Evolutionary conservation across 2,329 filamentous ascomycete genomes (phyloP).

Genomic region (Dichotomopilus funicola): DNA sequence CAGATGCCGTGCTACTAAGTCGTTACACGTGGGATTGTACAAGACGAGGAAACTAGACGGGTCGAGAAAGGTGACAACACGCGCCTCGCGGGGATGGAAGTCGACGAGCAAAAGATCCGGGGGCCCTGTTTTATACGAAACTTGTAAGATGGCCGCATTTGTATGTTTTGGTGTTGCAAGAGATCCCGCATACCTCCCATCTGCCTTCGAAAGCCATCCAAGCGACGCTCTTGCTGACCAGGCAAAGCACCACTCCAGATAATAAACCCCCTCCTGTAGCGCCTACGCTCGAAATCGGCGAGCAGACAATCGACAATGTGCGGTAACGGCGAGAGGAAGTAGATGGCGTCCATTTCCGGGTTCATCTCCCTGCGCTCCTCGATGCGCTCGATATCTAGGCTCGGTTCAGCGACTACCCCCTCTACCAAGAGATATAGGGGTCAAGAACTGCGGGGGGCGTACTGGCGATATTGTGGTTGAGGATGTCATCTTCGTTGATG

Average conservation of each 20-base stretch:
- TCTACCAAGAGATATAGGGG: background rate
- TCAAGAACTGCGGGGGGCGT: conserved; percentile 22
- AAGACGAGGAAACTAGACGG: conserved; percentile 93
- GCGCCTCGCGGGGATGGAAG: conserved; percentile 85
- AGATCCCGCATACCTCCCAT: conserved; percentile 43
- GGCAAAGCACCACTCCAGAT: conserved; percentile 79
- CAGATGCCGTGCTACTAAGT: conserved; percentile 75
- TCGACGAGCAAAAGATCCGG: conserved; percentile 73
- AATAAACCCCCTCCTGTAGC: conserved; percentile 73
- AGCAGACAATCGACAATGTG: conserved; percentile 92
- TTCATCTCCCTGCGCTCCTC: conserved; percentile 79
- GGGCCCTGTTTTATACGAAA: conserved; percentile 43
- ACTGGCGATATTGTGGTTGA: conserved; percentile 96
- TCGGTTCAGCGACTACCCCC: conserved; percentile 16
- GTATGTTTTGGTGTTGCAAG: too few relatives aligned
- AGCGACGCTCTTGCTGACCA: conserved; percentile 61
- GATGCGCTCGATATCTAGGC: conserved; percentile 83
- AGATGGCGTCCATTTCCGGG: conserved; percentile 88
- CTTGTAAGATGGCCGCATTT: too few relatives aligned
- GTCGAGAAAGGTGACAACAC: conserved; percentile 84
- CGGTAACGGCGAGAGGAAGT: conserved; percentile 76
- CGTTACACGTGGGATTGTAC: conserved; percentile 85
- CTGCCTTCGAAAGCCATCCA: conserved; percentile 67
- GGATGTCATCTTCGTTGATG: conserved; percentile 90
- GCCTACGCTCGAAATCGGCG: conserved; percentile 78